phyloP scores from a whole-genome alignment of 176 grass and related monocot species.

The maize (Zea mays) region Zm-B73-REFERENCE-NAM-5.0 NC_050100.1:7422501-7423000 shows the following conservation, averaged over 20 bases:
- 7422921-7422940: not conserved
- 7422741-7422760: not conserved
- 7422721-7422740: not conserved
- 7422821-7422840: conserved; percentile 16
- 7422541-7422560: conserved; percentile 88
- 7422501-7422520: conserved; percentile 79
- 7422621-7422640: conserved; percentile 25
- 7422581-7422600: not conserved
- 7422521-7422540: conserved; percentile 95
- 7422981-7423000: no score
- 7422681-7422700: conserved; percentile 1
- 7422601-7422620: not conserved
- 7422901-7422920: not conserved
- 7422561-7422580: conserved; percentile 41
- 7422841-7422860: conserved; percentile 15
- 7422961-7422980: no score
- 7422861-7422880: not conserved
- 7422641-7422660: not conserved
- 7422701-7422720: not conserved
- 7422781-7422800: conserved; percentile 1
- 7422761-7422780: conserved; percentile 50
- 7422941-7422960: no score
- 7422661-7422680: not conserved
- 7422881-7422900: not conserved
- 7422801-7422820: conserved; percentile 22